phyloP scores from a whole-genome alignment of 2,329 filamentous ascomycete species.

The Xylariales sp. region DNA sequence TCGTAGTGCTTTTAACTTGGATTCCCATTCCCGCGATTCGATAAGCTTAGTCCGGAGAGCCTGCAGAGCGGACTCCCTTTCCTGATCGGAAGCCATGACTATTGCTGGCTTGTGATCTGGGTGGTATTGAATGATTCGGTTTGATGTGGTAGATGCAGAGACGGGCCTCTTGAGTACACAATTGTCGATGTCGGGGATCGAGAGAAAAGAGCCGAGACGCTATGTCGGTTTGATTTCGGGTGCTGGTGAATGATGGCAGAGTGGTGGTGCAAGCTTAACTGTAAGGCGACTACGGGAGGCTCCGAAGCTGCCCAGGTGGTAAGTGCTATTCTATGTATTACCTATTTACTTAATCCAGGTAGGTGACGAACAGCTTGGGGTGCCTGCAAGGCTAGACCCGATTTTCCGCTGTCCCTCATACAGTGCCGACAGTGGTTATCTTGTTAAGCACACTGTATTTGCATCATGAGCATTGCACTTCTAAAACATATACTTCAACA shows the following conservation, averaged over 20 bases:
- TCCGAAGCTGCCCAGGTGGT: conserved; percentile 28
- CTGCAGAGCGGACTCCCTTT: conserved; percentile 76
- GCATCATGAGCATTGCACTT: too few relatives aligned
- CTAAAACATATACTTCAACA: too few relatives aligned
- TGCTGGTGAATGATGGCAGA: conserved; percentile 5
- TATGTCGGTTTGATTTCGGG: background rate
- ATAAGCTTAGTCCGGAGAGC: conserved; percentile 85
- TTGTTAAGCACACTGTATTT: background rate
- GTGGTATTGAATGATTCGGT: conserved; percentile 20
- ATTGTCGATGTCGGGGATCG: background rate
- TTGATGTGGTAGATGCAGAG: conserved; percentile 1
- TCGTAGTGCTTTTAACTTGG: conserved; percentile 93
- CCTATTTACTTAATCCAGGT: background rate
- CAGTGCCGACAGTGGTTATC: too few relatives aligned
- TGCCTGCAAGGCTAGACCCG: conserved; percentile 40
- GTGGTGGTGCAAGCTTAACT: conserved; percentile 6
- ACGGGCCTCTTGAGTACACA: background rate
- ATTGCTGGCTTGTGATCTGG: conserved; percentile 31
- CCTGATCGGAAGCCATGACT: conserved; percentile 65
- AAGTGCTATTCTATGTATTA: background rate
- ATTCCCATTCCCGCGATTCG: conserved; percentile 98
- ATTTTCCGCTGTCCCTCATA: conserved; percentile 7
- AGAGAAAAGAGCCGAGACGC: background rate
- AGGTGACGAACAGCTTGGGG: conserved; percentile 43
- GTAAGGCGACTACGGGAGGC: conserved; percentile 27